Base-by-base conservation (phyloP, 345 rosid genomes). In the Gossypium anomalum region DNA sequence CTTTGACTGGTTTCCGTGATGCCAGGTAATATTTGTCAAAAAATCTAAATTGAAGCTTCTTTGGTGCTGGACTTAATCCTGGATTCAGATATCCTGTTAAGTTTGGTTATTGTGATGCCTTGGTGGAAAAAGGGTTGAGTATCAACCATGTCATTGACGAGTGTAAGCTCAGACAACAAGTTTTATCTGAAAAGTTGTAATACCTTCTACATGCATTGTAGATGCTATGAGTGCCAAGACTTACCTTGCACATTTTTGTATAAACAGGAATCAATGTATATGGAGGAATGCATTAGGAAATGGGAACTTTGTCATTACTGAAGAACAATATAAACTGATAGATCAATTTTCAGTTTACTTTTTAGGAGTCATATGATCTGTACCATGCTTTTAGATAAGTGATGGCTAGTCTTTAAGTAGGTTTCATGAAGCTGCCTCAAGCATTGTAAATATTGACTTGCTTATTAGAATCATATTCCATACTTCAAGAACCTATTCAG, bases 1-100 rank as follows among this genome's bases (percentile, higher is more conserved):
- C 97, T 58, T 81, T 94, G 85, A 94, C 97, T 58, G 97, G 98
- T 74, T 94, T 94, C 88, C 97, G 97, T 69, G 98, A 94, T 91
- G 97, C 98, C 63, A 94, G 97, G 98, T 94, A 86, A 82, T 65
- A 49, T 11, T 23, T 76, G 47, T 64, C 51, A 63, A 70, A 45
- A 34, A 34, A 17, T 64, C 9, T 48, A 64, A 27, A 61, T 56
- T 13, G 53, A 25, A 49, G 47, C 20, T 19, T 77, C 69, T 78
- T 72, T 70, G 38, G 63, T 58, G 5, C 72, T 51, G 72, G 64
- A 59, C 19, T 48, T 57, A 29, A 53, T 70, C 38, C 75, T 41
- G 16, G 67, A 43, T 51, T 38, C 67, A 57, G 59, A 60, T 47
- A n/a, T 65, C 73, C 52, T 16, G 53, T 63, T 76, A 55, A 22